A percentile compares a stretch with the other conserved stretches of the same genome.
These are phyloP conservation scores for Diversispora eburnea DNA, from an alignment of 192 early-diverging fungal genomes.

Conservation along the genomic window DNA sequence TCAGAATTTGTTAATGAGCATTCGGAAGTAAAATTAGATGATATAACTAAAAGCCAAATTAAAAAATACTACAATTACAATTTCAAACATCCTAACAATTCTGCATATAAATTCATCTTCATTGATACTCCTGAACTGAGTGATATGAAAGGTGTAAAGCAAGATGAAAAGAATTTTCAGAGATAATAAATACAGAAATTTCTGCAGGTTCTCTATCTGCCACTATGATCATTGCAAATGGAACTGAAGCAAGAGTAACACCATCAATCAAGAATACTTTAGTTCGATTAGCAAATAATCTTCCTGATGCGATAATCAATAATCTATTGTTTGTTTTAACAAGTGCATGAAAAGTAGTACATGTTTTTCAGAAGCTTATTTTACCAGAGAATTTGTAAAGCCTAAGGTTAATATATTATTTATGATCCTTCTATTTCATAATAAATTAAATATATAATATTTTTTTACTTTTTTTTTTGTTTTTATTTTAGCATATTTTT, in stretches of 20 bases:
- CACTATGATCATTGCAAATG: slow-evolving; percentile 13
- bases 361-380: neutral
- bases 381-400: neutral
- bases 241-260: slow-evolving; percentile 16
- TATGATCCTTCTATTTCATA: neutral
- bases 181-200: slow-evolving; percentile 14
- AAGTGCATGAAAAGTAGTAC: neutral
- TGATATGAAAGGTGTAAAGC: slow-evolving; percentile 7
- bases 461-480: neutral
- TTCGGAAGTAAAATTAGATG: neutral
- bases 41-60: slow-evolving; percentile 19
- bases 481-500: slow-evolving; percentile 3
- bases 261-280: slow-evolving; percentile 8
- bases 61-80: neutral
- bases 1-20: slow-evolving; percentile 1
- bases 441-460: neutral
- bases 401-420: neutral
- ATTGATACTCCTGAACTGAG: slow-evolving; percentile 18
- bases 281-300: slow-evolving; percentile 9
- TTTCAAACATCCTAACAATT: slow-evolving; percentile 9
- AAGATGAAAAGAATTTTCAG: slow-evolving; percentile 16
- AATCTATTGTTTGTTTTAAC: neutral
- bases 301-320: neutral
- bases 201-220: slow-evolving; percentile 17
- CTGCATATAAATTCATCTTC: slow-evolving; percentile 8